phyloP scores from a whole-genome alignment of 2,329 filamentous ascomycete genomes.

The Cadophora gregata region DNA sequence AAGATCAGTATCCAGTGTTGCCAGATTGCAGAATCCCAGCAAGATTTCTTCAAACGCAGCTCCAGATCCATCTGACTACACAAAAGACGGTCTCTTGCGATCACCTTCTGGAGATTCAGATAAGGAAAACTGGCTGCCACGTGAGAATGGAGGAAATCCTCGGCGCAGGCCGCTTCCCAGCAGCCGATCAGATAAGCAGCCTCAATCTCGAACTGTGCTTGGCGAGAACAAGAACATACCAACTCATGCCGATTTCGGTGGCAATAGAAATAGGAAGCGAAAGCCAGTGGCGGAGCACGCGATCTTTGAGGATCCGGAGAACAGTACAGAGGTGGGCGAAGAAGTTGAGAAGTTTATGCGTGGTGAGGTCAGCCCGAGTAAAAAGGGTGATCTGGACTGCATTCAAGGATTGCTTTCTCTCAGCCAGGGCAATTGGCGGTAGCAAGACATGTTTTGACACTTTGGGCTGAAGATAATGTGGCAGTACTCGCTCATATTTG shows the following conservation, averaged over 20 bases:
- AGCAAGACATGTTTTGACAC: conserved; percentile 1
- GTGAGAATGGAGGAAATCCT: conserved; percentile 52
- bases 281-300: conserved; percentile 45
- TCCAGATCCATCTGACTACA: conserved; percentile 37
- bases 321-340: conserved; percentile 49
- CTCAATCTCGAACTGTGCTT: conserved; percentile 35
- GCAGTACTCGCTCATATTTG: conserved; percentile 17
- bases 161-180: conserved; percentile 43
- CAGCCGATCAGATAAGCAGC: conserved; percentile 35
- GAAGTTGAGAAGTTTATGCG: conserved; percentile 80
- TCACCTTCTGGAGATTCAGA: conserved; percentile 77
- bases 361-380: conserved; percentile 68
- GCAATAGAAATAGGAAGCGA: conserved; percentile 33
- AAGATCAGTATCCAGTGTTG: conserved; percentile 66
- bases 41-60: conserved; percentile 36
- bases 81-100: conserved; percentile 49
- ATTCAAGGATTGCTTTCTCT: conserved; percentile 87
- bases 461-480: not conserved
- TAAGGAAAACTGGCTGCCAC: conserved; percentile 87
- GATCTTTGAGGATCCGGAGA: conserved; percentile 60
- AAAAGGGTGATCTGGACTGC: conserved; percentile 84
- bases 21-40: conserved; percentile 59
- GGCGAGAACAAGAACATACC: conserved; percentile 39
- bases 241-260: conserved; percentile 38
- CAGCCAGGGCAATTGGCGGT: conserved; percentile 88